A percentile compares a stretch with the other conserved stretches of the same genome.
phyloP scores from a whole-genome alignment of 116 monocot genomes.

The Phalaenopsis hybrid region DNA sequence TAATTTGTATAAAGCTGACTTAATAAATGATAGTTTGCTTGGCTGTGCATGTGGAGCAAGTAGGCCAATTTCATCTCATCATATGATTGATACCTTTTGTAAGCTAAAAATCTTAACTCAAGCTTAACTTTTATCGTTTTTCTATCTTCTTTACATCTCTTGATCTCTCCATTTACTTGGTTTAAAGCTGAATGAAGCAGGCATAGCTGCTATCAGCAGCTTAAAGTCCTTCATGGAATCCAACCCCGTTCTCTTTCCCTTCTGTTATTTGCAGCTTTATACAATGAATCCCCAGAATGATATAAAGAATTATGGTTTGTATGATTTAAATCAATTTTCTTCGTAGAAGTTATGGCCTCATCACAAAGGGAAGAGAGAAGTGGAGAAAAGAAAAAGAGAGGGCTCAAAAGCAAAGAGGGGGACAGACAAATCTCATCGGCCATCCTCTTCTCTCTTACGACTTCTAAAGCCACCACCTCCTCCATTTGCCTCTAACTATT shows the following conservation, averaged over 20 bases:
- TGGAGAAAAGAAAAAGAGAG: neutral
- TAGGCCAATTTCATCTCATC: neutral
- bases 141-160: neutral
- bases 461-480: constrained; percentile 1
- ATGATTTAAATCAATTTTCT: too few relatives aligned
- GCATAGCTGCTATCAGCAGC: neutral
- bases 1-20: too few relatives aligned
- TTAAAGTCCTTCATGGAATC: neutral
- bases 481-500: neutral
- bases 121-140: neutral
- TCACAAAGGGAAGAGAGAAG: neutral
- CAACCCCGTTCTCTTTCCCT: neutral
- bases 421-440: neutral
- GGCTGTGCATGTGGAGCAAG: neutral
- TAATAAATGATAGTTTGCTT: too few relatives aligned
- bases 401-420: neutral
- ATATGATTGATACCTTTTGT: neutral
- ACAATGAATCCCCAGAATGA: neutral
- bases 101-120: neutral
- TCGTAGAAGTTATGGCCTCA: too few relatives aligned
- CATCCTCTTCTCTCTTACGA: neutral
- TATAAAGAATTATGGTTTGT: neutral
- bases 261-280: neutral
- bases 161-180: neutral
- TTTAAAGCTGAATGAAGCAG: neutral